phyloP scores from a whole-genome alignment of 768 basidiomycete genomes.

The Boletus fagicola region DNA sequence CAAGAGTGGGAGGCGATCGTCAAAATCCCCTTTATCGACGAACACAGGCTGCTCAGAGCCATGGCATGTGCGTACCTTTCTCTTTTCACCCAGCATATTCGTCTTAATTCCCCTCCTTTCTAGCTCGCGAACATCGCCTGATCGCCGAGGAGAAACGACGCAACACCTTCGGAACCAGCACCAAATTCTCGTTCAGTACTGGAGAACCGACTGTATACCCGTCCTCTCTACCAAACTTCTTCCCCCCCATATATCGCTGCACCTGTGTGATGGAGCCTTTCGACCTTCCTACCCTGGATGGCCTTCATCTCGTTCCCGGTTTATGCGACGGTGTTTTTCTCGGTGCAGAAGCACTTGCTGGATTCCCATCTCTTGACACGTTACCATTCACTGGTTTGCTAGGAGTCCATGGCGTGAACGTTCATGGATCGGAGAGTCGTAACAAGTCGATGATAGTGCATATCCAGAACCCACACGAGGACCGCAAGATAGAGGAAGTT shows the following conservation, averaged over 20 bases:
- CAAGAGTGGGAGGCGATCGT: conserved; percentile 99
- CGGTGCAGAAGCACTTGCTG: conserved; percentile 83
- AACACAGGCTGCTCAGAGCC: conserved; percentile 69
- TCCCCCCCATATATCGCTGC: conserved; percentile 82
- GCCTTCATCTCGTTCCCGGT: conserved; percentile 82
- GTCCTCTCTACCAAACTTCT: conserved; percentile 92
- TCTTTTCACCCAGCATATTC: not conserved
- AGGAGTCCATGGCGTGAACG: conserved; percentile 87
- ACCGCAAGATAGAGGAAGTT: conserved; percentile 64
- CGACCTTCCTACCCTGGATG: conserved; percentile 82
- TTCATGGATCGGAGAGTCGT: conserved; percentile 85
- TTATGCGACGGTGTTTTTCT: conserved; percentile 86
- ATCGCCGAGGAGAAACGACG: conserved; percentile 71
- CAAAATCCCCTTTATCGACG: conserved; percentile 97
- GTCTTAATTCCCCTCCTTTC: not conserved
- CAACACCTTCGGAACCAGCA: conserved; percentile 79
- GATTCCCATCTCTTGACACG: conserved; percentile 94
- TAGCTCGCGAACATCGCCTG: conserved; percentile 77
- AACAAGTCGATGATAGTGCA: conserved; percentile 94
- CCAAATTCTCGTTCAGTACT: conserved; percentile 70
- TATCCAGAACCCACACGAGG: conserved; percentile 73
- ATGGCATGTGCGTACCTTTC: conserved; percentile 59
- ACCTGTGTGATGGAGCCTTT: conserved; percentile 79
- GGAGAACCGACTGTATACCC: conserved; percentile 69
- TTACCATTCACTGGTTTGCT: conserved; percentile 74